Evolutionary conservation across 2,329 filamentous ascomycete genomes (phyloP), one percentile per base, ranked within the genome.

Genomic region (Coniochaeta sp.): DNA sequence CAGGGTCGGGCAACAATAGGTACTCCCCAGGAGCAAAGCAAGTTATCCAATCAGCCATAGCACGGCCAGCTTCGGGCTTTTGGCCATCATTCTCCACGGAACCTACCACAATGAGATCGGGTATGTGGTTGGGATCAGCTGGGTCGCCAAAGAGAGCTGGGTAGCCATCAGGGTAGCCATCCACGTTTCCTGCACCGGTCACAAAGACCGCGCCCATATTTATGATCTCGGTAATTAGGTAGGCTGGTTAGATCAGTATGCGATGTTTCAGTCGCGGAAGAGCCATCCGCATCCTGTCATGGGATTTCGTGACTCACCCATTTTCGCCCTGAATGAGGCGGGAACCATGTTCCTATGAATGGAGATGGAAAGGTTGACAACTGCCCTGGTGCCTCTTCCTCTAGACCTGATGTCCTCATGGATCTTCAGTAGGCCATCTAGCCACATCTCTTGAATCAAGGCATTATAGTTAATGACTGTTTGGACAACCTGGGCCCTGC

Each of bases 61-160:
- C n/a, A n/a, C n/a, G n/a, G n/a, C n/a, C n/a, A n/a, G n/a, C n/a
- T n/a, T n/a, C n/a, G n/a, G n/a, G n/a, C n/a, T n/a, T n/a, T n/a
- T n/a, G n/a, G n/a, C n/a, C n/a, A n/a, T n/a, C n/a, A n/a, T n/a
- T n/a, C 9, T 31, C 28, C 28, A 31, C 28, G 28, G 28, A 5
- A 6, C 60, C 57, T 4, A 59, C 60, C 3, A 61, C 60, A 4
- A 61, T 59, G 17, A 61, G 50, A 7, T 57, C 36, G 1, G 57
- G 47, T 8, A 61, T 57, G 33, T 59, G 16, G 44, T 59, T 38
- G 12, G 14, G 26, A 24, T 59, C n/a, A 7, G 5, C 11, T 16
- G 60, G 60, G 52, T 59, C 50, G 9, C 50, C 57, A 12, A 61
- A 57, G 4, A 59, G 57, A 5, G 60, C 60, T 12, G 60, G 60